Evolutionary conservation across 2,329 filamentous ascomycete species (phyloP).

Genomic region (Ophiostoma piceae): DNA sequence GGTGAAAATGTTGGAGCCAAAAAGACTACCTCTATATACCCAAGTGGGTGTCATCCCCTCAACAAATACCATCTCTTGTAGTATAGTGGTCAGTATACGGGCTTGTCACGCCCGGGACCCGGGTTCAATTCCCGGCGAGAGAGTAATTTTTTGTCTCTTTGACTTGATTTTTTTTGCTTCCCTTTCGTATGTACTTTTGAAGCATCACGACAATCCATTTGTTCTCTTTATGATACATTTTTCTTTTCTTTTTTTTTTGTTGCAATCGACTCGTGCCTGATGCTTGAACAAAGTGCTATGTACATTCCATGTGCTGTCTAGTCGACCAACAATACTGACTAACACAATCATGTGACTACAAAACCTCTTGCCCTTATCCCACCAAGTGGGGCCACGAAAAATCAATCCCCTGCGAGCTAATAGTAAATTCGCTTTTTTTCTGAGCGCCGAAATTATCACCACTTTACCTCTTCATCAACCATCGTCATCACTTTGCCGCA

Average conservation of each 20-base stretch:
- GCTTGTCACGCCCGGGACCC: constrained; percentile 26
- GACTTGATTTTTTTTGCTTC: background rate
- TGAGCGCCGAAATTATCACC: constrained; percentile 6
- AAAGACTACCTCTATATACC: background rate
- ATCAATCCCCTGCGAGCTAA: constrained; percentile 6
- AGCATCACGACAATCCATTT: too few relatives aligned
- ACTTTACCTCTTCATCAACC: constrained; percentile 11
- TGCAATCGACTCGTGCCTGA: too few relatives aligned
- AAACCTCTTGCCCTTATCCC: constrained; percentile 6
- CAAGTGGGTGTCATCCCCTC: background rate
- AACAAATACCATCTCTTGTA: constrained; percentile 24
- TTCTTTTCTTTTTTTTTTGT: too few relatives aligned
- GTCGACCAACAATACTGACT: background rate
- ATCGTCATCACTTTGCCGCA: constrained; percentile 30
- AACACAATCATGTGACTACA: background rate
- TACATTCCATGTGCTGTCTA: too few relatives aligned
- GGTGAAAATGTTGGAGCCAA: too few relatives aligned
- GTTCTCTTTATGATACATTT: too few relatives aligned
- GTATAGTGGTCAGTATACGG: constrained; percentile 28
- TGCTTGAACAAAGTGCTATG: too few relatives aligned
- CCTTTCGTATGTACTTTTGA: background rate
- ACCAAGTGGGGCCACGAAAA: constrained; percentile 9
- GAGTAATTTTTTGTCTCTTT: constrained; percentile 15
- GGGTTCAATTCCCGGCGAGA: constrained; percentile 25
- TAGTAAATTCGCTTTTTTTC: background rate